These are phyloP conservation scores for Brasilioporus rufonigricans DNA, from an alignment of 768 basidiomycete genomes.

Conservation along the genomic window DNA sequence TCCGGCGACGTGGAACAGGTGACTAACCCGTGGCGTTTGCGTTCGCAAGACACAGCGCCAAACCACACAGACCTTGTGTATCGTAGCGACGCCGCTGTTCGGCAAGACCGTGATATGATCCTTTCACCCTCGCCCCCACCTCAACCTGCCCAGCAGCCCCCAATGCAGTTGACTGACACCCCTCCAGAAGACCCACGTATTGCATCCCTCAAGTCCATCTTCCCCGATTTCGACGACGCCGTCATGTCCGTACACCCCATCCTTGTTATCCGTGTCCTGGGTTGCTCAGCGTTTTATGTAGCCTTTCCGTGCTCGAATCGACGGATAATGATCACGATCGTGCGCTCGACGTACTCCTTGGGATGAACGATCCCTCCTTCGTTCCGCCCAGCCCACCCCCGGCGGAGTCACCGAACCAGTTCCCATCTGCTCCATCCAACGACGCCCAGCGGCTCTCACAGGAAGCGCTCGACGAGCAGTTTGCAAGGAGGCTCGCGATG, in stretches of 20 bases:
- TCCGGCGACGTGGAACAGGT: too few species aligned
- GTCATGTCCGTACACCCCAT: slow-evolving; percentile 49
- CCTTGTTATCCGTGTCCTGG: background rate
- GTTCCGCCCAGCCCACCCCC: slow-evolving; percentile 42
- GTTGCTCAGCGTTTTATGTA: slow-evolving; percentile 23
- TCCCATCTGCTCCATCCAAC: slow-evolving; percentile 26
- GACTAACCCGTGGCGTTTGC: slow-evolving; percentile 7
- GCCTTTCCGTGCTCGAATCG: slow-evolving; percentile 70
- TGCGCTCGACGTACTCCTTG: slow-evolving; percentile 74
- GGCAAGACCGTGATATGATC: slow-evolving; percentile 17
- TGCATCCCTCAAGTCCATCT: slow-evolving; percentile 59
- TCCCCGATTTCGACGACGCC: slow-evolving; percentile 77
- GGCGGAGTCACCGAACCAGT: too few species aligned
- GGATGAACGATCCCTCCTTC: slow-evolving; percentile 85
- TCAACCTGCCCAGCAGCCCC: background rate
- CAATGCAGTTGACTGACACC: background rate
- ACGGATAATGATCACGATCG: slow-evolving; percentile 68
- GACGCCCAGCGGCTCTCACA: slow-evolving; percentile 41
- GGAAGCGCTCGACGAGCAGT: slow-evolving; percentile 74
- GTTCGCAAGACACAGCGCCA: too few species aligned
- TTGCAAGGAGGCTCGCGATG: slow-evolving; percentile 68
- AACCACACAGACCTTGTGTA: background rate
- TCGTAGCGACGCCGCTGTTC: background rate
- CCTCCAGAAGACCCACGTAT: slow-evolving; percentile 54
- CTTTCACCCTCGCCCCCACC: slow-evolving; percentile 16